Conservation (phyloP, 1,139 yeast species). For the Citeromyces hawaiiensis region DNA sequence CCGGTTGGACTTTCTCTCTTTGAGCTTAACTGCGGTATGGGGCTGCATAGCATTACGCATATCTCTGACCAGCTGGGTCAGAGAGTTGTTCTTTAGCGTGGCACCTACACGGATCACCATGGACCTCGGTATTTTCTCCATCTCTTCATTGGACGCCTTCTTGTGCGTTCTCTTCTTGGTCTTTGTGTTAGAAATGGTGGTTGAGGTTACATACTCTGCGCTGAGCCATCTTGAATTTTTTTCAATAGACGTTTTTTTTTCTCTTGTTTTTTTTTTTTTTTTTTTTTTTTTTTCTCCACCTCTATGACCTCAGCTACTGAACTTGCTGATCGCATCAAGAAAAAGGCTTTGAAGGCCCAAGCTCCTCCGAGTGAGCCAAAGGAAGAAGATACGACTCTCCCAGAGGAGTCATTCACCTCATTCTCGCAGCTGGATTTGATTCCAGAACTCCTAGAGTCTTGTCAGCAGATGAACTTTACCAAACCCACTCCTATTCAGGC, state of each 20-base stretch:
- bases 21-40: slow-evolving; percentile 80
- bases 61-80: slow-evolving; percentile 76
- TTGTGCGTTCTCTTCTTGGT: slow-evolving; percentile 80
- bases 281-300: slow-evolving; percentile 5
- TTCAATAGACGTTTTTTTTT: slow-evolving; percentile 28
- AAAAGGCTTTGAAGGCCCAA: too few relatives aligned
- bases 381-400: too few relatives aligned
- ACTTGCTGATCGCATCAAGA: too few relatives aligned
- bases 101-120: slow-evolving; percentile 87
- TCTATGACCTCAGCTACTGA: too few relatives aligned
- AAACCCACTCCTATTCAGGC: too few relatives aligned
- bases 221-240: not conserved
- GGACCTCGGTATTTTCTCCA: slow-evolving; percentile 70
- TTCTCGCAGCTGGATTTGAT: too few relatives aligned
- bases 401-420: too few relatives aligned
- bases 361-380: too few relatives aligned
- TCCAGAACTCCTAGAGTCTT: too few relatives aligned
- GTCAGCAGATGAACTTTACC: too few relatives aligned
- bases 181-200: slow-evolving; percentile 6
- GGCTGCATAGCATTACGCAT: slow-evolving; percentile 91
- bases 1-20: slow-evolving; percentile 78
- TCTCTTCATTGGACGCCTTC: slow-evolving; percentile 49
- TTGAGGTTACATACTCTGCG: slow-evolving; percentile 4
- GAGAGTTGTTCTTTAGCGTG: slow-evolving; percentile 65
- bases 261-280: slow-evolving; percentile 22